Evolutionary conservation across 352 stramenopile genomes (phyloP).

Genomic region (Phytophthora cajani): DNA sequence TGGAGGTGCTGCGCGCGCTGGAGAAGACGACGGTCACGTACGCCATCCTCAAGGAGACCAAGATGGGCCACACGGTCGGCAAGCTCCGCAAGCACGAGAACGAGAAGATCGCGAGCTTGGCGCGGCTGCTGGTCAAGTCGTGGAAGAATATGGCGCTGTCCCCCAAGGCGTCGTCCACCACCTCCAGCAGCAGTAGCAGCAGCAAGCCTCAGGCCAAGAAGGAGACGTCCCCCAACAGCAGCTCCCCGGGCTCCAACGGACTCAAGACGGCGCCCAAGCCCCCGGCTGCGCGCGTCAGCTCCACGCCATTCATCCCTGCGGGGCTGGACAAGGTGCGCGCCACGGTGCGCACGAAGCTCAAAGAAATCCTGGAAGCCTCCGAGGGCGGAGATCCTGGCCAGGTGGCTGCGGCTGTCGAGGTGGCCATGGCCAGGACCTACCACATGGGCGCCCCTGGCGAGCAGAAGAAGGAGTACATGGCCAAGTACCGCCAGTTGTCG

Average conservation of each 20-base stretch:
- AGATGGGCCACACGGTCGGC: conserved; percentile 83
- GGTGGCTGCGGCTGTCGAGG: conserved; percentile 72
- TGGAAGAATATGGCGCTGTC: conserved; percentile 90
- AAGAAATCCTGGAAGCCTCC: conserved; percentile 68
- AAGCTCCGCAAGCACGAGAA: conserved; percentile 91
- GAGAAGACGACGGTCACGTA: conserved; percentile 69
- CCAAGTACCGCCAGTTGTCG: conserved; percentile 88
- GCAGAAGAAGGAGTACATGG: conserved; percentile 91
- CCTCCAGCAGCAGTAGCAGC: conserved; percentile 34
- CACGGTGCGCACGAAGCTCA: conserved; percentile 82
- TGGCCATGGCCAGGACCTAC: conserved; percentile 77
- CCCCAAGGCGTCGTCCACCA: conserved; percentile 33
- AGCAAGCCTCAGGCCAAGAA: conserved; percentile 34
- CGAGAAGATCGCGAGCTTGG: conserved; percentile 77
- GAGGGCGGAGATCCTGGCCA: conserved; percentile 60
- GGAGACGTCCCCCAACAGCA: conserved; percentile 13
- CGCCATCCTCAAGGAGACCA: conserved; percentile 83
- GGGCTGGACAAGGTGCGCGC: conserved; percentile 79
- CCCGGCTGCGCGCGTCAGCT: conserved; percentile 16
- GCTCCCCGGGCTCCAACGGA: conserved; percentile 32
- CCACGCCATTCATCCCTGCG: conserved; percentile 62
- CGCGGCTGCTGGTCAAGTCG: conserved; percentile 82
- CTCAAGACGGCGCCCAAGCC: conserved; percentile 40
- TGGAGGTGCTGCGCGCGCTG: conserved; percentile 71
- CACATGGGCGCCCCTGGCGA: conserved; percentile 70